Conservation (phyloP, 495 filamentous ascomycete genomes). For the Glarea lozoyensis region DNA sequence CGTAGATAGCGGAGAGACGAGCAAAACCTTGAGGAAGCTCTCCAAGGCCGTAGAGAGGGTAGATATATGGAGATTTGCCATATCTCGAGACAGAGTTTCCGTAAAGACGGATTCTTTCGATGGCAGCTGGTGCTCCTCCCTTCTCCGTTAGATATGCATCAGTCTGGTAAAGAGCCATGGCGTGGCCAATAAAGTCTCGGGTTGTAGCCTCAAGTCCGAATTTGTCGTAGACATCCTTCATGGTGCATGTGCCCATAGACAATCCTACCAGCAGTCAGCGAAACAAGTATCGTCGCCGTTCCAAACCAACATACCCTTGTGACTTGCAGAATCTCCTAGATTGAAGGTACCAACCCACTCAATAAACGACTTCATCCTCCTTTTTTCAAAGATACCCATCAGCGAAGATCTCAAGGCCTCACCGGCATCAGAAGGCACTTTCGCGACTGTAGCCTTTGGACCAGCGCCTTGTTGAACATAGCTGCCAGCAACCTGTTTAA, state of each 20-base stretch:
- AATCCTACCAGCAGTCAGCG: too few relatives aligned
- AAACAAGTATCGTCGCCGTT: too few relatives aligned
- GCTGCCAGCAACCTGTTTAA: slow-evolving; percentile 96
- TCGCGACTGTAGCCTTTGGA: slow-evolving; percentile 79
- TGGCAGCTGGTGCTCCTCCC: slow-evolving; percentile 73
- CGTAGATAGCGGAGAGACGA: slow-evolving; percentile 93
- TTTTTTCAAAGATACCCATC: slow-evolving; percentile 97
- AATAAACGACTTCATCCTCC: slow-evolving; percentile 90
- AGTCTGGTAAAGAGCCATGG: slow-evolving; percentile 90
- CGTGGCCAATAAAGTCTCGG: slow-evolving; percentile 93
- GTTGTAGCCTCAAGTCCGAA: slow-evolving; percentile 89
- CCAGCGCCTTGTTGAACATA: slow-evolving; percentile 86
- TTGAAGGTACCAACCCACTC: slow-evolving; percentile 95
- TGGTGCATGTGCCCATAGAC: slow-evolving; percentile 67
- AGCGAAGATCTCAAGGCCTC: slow-evolving; percentile 89
- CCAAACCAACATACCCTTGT: slow-evolving; percentile 80
- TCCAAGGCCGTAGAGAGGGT: slow-evolving; percentile 93
- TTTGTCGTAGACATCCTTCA: slow-evolving; percentile 97
- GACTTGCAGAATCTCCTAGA: slow-evolving; percentile 70
- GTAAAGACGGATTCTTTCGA: slow-evolving; percentile 90
- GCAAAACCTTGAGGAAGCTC: slow-evolving; percentile 98
- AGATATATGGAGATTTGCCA: slow-evolving; percentile 98
- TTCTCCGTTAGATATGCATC: slow-evolving; percentile 72
- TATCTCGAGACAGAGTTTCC: slow-evolving; percentile 97
- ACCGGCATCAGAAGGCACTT: slow-evolving; percentile 87